Evolutionary conservation across 352 stramenopile species (phyloP), one percentile per base, ranked within the genome.

Genomic region (Phytophthora parvispora): DNA sequence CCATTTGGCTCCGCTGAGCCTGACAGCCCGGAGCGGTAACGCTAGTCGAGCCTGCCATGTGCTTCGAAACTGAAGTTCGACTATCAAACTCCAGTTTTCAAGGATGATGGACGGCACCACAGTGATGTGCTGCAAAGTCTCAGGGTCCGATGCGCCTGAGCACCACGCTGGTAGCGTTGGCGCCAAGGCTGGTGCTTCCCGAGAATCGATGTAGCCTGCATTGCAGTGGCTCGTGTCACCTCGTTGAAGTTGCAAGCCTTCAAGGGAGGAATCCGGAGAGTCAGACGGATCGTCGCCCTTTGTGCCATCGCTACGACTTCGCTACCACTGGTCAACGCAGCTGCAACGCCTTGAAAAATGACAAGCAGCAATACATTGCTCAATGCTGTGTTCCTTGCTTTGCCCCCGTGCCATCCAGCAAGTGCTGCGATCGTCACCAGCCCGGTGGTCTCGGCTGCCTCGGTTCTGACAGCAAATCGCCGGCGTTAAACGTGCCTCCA

Each of bases 51-150:
- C 47, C 18, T n/a, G n/a, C 47, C 50, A 57, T 56, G 50, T 57
- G 50, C 24, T 55, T 38, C 24, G 9, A 49, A 49, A 49, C 42
- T 49, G 42, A 49, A 49, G n/a, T 49, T 49, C 47, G 47, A 53
- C 47, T 52, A 25, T 53, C 49, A 18, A 55, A 55, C 53, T 60
- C 50, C 53, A 60, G 53, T 51, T 50, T 60, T 60, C 24, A 49
- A 55, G 16, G 36, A 28, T 29, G 53, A 60, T 60, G 53, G 53
- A 40, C 36, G 49, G 25, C 25, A 54, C 25, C 47, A 36, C 22
- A 6, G 27, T 40, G 48, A 40, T 52, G 45, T 52, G 45, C 45
- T 32, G 47, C 47, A 53, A 47, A 42, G 34, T 42, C 0, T 16
- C 34, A 42, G 34, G 38, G 9, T 36, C 7, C 31, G 15, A 36